These are phyloP conservation scores for Starmera dryadoides DNA, from an alignment of 805 yeast genomes.

Conservation along the genomic window DNA sequence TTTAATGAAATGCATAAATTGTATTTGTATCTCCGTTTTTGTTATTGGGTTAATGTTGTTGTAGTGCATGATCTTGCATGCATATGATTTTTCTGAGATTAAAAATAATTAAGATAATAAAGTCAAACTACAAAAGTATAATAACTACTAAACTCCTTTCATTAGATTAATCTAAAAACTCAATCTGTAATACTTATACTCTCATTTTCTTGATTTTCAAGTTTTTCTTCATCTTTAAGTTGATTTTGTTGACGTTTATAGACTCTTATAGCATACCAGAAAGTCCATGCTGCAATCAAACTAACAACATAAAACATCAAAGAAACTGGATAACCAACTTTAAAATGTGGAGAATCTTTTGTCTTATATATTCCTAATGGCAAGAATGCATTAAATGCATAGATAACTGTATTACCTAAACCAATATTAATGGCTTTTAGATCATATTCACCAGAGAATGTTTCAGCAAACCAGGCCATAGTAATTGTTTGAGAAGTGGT, in stretches of 20 bases:
- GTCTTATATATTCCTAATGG: slow-evolving; percentile 4
- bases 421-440: slow-evolving; percentile 3
- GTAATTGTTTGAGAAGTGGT: slow-evolving; percentile 1
- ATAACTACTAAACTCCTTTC: too few species aligned
- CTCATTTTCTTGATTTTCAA: neutral
- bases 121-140: too few species aligned
- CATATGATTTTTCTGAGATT: too few species aligned
- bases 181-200: too few species aligned
- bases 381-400: slow-evolving; percentile 3
- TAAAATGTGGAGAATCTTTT: slow-evolving; percentile 1
- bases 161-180: too few species aligned
- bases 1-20: too few species aligned
- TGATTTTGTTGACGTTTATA: neutral
- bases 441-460: slow-evolving; percentile 3
- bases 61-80: too few species aligned
- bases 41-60: too few species aligned
- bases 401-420: slow-evolving; percentile 2
- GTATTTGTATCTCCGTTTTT: too few species aligned
- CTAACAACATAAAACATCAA: slow-evolving; percentile 2
- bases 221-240: neutral
- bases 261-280: slow-evolving; percentile 2
- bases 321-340: slow-evolving; percentile 2
- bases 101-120: too few species aligned
- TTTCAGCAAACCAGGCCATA: slow-evolving; percentile 4
- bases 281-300: slow-evolving; percentile 1